Evolutionary conservation across 352 stramenopile genomes (phyloP).

Genomic region (Phytopythium boreale): DNA sequence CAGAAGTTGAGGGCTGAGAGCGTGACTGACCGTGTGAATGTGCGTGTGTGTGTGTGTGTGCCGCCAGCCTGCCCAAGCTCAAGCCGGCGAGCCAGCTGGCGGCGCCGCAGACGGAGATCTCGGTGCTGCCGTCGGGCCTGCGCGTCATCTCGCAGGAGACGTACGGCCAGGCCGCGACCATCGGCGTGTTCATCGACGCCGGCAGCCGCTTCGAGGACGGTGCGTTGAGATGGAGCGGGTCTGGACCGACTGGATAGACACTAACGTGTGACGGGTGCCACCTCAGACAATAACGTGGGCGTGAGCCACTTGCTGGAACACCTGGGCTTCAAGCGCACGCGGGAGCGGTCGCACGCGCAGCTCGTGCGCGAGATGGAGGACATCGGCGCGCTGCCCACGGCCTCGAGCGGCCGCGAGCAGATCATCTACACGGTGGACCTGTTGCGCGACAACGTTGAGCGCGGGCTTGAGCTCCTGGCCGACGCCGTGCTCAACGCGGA

Average conservation of each 20-base stretch:
- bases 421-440: conserved; percentile 97
- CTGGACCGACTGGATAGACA: background rate
- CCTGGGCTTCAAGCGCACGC: conserved; percentile 94
- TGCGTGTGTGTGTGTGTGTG: background rate
- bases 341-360: conserved; percentile 75
- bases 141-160: conserved; percentile 96
- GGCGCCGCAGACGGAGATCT: conserved; percentile 90
- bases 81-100: conserved; percentile 82
- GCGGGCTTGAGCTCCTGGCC: conserved; percentile 88
- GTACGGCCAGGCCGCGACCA: conserved; percentile 93
- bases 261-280: background rate
- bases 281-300: conserved; percentile 66
- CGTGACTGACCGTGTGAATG: background rate
- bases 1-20: too few relatives aligned
- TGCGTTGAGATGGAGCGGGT: too few relatives aligned
- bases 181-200: conserved; percentile 93
- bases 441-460: conserved; percentile 91
- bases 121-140: conserved; percentile 92
- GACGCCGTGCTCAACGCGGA: conserved; percentile 86
- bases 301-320: conserved; percentile 95
- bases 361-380: conserved; percentile 90
- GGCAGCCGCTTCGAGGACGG: conserved; percentile 84
- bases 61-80: conserved; percentile 59
- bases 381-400: conserved; percentile 91
- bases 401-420: conserved; percentile 92